Evolutionary conservation across 495 filamentous ascomycete genomes (phyloP), one percentile per base, ranked within the genome.

Genomic region (Penicillium pulvis): DNA sequence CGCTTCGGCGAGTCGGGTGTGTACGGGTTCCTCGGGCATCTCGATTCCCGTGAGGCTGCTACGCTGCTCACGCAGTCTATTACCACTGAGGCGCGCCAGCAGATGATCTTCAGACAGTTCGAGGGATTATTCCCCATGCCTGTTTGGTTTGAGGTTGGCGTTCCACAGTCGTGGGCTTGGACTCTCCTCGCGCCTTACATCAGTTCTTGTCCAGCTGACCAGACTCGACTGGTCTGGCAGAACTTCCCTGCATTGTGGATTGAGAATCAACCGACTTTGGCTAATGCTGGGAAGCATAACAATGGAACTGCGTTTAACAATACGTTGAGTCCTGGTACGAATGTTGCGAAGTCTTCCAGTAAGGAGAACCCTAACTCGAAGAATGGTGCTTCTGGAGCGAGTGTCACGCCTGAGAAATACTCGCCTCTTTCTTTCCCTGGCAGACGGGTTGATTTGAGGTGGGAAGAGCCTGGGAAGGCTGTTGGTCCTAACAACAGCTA

Each of bases 81-180:
- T 71, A 82, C 90, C 20, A 89, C 86, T 16, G 92, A 96, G 64
- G 88, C 90, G 12, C 86, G 91, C 2, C 92, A 96, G 73, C 90
- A 96, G 75, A 82, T 92, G 79, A 89, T 90, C 56, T 96, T 94
- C 81, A 87, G 91, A 20, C 92, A 95, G 61, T 90, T 95, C 71
- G 81, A 85, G 30, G 92, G 91, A 23, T 82, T 94, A 20, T 89
- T 89, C 73, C 89, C 91, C 4, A 92, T 90, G 88, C 87, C 90
- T 0, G 89, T 88, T 2, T 96, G 88, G 89, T 93, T 93, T 70
- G 84, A 91, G 71, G 79, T 84, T 12, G 90, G 90, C 26, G 82
- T 92, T 23, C 90, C 91, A 0, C 92, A 95, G 68, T 90, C 87
- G 0, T 95, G 92, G 90, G 84, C 87, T 2, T 96, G 92, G 92